phyloP scores from a whole-genome alignment of 2,329 filamentous ascomycete genomes.

The Septoria linicola region DNA sequence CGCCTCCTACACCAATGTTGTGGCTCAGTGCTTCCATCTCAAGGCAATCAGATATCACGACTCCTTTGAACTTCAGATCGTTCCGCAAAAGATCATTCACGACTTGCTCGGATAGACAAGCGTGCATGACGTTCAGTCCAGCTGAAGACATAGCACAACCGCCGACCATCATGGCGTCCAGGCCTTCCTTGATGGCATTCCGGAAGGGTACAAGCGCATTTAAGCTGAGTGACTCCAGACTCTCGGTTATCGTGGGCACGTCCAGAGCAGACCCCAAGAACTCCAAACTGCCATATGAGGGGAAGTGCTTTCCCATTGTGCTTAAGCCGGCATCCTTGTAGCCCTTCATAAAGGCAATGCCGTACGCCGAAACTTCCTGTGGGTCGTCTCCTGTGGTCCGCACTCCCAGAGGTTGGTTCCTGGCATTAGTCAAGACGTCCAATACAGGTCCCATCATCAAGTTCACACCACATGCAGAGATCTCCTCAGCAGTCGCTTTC shows the following conservation, averaged over 20 bases:
- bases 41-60: slow-evolving; percentile 90
- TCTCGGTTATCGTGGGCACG: slow-evolving; percentile 93
- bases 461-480: slow-evolving; percentile 91
- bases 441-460: slow-evolving; percentile 91
- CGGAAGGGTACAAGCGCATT: slow-evolving; percentile 88
- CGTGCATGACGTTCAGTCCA: slow-evolving; percentile 92
- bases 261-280: slow-evolving; percentile 88
- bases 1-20: slow-evolving; percentile 94
- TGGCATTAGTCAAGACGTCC: slow-evolving; percentile 89
- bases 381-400: slow-evolving; percentile 89
- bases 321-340: slow-evolving; percentile 88
- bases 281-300: slow-evolving; percentile 91
- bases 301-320: slow-evolving; percentile 94
- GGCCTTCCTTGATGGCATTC: slow-evolving; percentile 79
- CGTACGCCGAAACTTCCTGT: slow-evolving; percentile 90
- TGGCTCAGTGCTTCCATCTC: slow-evolving; percentile 96
- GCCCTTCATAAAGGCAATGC: slow-evolving; percentile 84
- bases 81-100: slow-evolving; percentile 86
- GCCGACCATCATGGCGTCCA: slow-evolving; percentile 95
- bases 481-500: slow-evolving; percentile 88
- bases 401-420: slow-evolving; percentile 86
- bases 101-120: slow-evolving; percentile 87
- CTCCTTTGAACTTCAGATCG: slow-evolving; percentile 84
- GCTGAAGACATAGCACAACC: slow-evolving; percentile 90
- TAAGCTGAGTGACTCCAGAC: slow-evolving; percentile 86